Conservation (phyloP, 495 filamentous ascomycete species). For the Apiosordaria backusii region DNA sequence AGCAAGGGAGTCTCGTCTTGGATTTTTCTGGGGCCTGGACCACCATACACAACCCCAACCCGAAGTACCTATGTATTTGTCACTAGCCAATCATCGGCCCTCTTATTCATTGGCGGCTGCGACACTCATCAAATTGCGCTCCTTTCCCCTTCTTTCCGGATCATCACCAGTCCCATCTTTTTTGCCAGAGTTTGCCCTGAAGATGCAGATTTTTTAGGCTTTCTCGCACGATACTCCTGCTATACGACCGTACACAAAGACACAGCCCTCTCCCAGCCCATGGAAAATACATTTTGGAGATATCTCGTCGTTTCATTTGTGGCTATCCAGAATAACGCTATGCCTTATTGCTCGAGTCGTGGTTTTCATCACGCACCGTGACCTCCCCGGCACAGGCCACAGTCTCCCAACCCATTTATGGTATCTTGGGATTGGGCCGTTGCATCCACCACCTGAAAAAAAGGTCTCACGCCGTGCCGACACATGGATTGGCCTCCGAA, state of each 20-base stretch:
- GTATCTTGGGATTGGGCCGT: conserved; percentile 7
- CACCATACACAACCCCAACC: conserved; percentile 28
- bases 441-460: conserved; percentile 1
- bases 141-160: conserved; percentile 6
- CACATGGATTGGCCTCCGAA: conserved; percentile 10
- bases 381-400: not conserved
- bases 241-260: not conserved
- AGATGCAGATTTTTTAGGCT: not conserved
- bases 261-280: no score
- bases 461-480: conserved; percentile 13
- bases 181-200: not conserved
- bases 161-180: conserved; percentile 10
- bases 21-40: conserved; percentile 18
- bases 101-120: conserved; percentile 13
- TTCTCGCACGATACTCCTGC: not conserved
- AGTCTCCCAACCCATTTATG: not conserved
- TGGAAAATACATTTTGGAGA: no score
- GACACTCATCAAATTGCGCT: conserved; percentile 19
- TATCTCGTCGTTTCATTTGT: not conserved
- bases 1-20: conserved; percentile 29
- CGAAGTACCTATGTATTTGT: conserved; percentile 24
- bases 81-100: conserved; percentile 19
- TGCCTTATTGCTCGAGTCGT: not conserved
- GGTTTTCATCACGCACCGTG: not conserved
- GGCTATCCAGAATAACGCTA: not conserved